phyloP scores from a whole-genome alignment of 805 yeast genomes.

The Zygosaccharomyces bailii region DNA sequence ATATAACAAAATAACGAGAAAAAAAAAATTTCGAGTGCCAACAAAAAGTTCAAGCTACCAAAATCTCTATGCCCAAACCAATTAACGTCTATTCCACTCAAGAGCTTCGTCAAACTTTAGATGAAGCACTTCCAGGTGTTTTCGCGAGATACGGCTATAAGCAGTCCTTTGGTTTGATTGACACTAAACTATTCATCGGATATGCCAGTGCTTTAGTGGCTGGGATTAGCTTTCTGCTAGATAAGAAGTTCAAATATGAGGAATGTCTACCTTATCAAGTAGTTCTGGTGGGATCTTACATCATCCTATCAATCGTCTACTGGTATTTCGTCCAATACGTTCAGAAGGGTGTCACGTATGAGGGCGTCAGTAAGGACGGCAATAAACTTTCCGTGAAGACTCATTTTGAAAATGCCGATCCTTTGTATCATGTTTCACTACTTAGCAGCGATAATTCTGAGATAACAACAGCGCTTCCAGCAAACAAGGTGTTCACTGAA shows the following conservation, averaged over 20 bases:
- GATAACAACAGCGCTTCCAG: conserved; percentile 27
- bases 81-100: conserved; percentile 34
- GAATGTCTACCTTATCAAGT: conserved; percentile 43
- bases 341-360: conserved; percentile 44
- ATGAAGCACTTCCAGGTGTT: conserved; percentile 29
- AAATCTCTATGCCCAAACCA: conserved; percentile 28
- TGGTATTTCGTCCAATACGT: conserved; percentile 38
- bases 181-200: conserved; percentile 50
- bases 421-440: conserved; percentile 44
- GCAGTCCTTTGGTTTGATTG: conserved; percentile 32
- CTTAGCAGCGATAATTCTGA: conserved; percentile 21
- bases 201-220: conserved; percentile 48
- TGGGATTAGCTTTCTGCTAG: conserved; percentile 47
- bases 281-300: conserved; percentile 41
- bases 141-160: conserved; percentile 26
- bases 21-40: neutral
- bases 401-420: conserved; percentile 38
- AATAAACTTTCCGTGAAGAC: conserved; percentile 34
- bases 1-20: neutral
- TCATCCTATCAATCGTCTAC: conserved; percentile 38
- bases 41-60: neutral
- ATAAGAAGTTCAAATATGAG: conserved; percentile 45
- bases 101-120: conserved; percentile 31
- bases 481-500: conserved; percentile 38
- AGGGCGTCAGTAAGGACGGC: conserved; percentile 39